phyloP scores from a whole-genome alignment of 768 basidiomycete species.

The Steccherinum ochraceum region DNA sequence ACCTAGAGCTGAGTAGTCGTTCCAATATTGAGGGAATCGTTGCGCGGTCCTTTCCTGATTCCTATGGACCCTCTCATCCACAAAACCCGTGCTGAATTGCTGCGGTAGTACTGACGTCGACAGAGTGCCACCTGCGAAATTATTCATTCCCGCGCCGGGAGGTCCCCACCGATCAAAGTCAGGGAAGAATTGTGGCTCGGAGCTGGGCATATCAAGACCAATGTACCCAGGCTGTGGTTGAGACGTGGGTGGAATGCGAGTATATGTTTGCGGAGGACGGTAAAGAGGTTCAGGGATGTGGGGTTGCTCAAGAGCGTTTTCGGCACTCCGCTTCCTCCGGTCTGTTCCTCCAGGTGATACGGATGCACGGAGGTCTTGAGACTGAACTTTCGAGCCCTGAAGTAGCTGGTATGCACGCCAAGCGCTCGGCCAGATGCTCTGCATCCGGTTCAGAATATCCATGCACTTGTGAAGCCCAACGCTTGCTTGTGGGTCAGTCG shows the following conservation, averaged over 20 bases:
- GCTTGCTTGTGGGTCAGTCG: constrained; percentile 63
- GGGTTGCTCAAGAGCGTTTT: constrained; percentile 29
- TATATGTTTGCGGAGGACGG: constrained; percentile 12
- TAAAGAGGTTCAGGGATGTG: constrained; percentile 9
- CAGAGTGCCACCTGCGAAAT: constrained; percentile 33
- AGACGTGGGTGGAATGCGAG: constrained; percentile 5
- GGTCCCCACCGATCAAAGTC: constrained; percentile 43
- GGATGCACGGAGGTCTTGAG: constrained; percentile 2
- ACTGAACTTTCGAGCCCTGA: constrained; percentile 46
- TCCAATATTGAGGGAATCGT: constrained; percentile 31
- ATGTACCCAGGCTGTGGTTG: constrained; percentile 5
- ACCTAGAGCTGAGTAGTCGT: constrained; percentile 26
- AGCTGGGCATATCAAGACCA: constrained; percentile 9
- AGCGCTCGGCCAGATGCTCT: constrained; percentile 70
- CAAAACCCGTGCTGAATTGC: constrained; percentile 67
- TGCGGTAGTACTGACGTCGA: constrained; percentile 73
- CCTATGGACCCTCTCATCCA: constrained; percentile 38
- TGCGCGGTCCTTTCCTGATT: constrained; percentile 12
- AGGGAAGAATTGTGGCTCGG: constrained; percentile 21
- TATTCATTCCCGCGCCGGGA: constrained; percentile 10
- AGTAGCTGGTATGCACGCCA: constrained; percentile 69
- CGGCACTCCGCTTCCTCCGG: constrained; percentile 56
- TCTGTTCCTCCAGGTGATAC: constrained; percentile 17
- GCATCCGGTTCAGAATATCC: constrained; percentile 59
- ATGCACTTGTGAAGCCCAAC: constrained; percentile 61